These are phyloP conservation scores for Scopulariopsis brevicaulis DNA, from an alignment of 2,329 filamentous ascomycete species.

Conservation along the genomic window DNA sequence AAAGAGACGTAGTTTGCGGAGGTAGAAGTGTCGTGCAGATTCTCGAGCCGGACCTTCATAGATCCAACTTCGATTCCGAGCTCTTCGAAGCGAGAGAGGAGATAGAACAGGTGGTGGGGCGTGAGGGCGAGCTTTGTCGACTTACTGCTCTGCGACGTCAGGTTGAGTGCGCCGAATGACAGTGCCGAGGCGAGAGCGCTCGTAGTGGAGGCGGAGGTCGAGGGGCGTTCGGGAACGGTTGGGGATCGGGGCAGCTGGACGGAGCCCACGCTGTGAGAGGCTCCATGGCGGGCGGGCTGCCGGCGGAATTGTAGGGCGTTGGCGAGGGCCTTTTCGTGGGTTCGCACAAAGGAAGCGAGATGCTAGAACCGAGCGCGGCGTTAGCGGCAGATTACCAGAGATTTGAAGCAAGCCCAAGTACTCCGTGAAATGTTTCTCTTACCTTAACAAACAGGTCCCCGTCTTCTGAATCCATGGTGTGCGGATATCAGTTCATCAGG, in stretches of 20 bases:
- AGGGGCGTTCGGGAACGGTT: slow-evolving; percentile 48
- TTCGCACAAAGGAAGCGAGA: slow-evolving; percentile 90
- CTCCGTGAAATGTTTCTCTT: slow-evolving; percentile 13
- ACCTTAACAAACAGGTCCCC: slow-evolving; percentile 84
- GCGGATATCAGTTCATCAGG: slow-evolving; percentile 12
- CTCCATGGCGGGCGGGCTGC: slow-evolving; percentile 58
- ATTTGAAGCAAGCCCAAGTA: neutral
- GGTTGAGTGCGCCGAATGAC: slow-evolving; percentile 74
- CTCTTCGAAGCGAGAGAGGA: slow-evolving; percentile 91
- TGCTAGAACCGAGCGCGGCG: slow-evolving; percentile 50
- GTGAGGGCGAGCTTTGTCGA: slow-evolving; percentile 87
- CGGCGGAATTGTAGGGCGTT: slow-evolving; percentile 85
- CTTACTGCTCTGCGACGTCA: slow-evolving; percentile 76
- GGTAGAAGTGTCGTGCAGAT: slow-evolving; percentile 77
- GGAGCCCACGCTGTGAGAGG: slow-evolving; percentile 53
- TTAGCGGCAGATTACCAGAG: neutral
- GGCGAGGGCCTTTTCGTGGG: slow-evolving; percentile 92
- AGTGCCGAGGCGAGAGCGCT: slow-evolving; percentile 73
- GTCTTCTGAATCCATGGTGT: slow-evolving; percentile 79
- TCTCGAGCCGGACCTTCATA: slow-evolving; percentile 93
- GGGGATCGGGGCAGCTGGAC: slow-evolving; percentile 43
- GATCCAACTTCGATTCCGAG: slow-evolving; percentile 82
- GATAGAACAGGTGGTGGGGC: slow-evolving; percentile 92
- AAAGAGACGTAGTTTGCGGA: slow-evolving; percentile 95
- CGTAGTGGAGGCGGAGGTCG: slow-evolving; percentile 58